Evolutionary conservation across 345 rosid genomes (phyloP).

Genomic region (Durio zibethinus): DNA sequence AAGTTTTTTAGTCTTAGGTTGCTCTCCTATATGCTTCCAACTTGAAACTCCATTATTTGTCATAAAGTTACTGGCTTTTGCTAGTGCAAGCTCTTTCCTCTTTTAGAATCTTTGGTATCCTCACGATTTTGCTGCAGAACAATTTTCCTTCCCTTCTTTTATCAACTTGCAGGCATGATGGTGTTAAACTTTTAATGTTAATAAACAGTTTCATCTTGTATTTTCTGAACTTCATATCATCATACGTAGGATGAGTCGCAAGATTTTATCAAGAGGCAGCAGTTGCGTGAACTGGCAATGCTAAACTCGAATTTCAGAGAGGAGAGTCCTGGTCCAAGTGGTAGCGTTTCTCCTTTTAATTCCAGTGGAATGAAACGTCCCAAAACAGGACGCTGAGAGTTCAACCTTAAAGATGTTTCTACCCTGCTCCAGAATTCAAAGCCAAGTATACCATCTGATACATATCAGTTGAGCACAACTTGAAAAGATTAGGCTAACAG

Average conservation of each 20-base stretch:
- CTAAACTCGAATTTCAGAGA: slow-evolving; percentile 89
- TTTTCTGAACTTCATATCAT: not conserved
- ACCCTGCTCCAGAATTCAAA: slow-evolving; percentile 26
- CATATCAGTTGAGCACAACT: slow-evolving; percentile 33
- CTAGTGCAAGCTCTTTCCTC: not conserved
- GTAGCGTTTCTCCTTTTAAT: slow-evolving; percentile 92
- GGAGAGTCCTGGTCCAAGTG: slow-evolving; percentile 95
- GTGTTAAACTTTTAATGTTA: not conserved
- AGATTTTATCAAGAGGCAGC: slow-evolving; percentile 93
- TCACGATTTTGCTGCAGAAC: not conserved
- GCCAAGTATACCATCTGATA: slow-evolving; percentile 32
- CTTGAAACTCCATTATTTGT: slow-evolving; percentile 4
- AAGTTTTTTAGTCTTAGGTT: not conserved
- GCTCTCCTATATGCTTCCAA: not conserved
- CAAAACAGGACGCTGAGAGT: slow-evolving; percentile 71
- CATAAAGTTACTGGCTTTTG: not conserved
- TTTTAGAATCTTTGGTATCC: not conserved
- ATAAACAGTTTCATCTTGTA: not conserved
- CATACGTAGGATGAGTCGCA: slow-evolving; percentile 84
- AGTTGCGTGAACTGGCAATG: slow-evolving; percentile 85
- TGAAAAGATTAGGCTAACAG: slow-evolving; percentile 46
- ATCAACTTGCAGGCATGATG: not conserved
- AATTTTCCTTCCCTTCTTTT: not conserved
- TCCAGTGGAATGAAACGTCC: slow-evolving; percentile 96
- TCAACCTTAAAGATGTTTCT: slow-evolving; percentile 12